A percentile compares a stretch with the other conserved stretches of the same genome.
These are phyloP conservation scores for Otatea glauca DNA, from an alignment of 176 grass and related monocot genomes.

Conservation along the genomic window DNA sequence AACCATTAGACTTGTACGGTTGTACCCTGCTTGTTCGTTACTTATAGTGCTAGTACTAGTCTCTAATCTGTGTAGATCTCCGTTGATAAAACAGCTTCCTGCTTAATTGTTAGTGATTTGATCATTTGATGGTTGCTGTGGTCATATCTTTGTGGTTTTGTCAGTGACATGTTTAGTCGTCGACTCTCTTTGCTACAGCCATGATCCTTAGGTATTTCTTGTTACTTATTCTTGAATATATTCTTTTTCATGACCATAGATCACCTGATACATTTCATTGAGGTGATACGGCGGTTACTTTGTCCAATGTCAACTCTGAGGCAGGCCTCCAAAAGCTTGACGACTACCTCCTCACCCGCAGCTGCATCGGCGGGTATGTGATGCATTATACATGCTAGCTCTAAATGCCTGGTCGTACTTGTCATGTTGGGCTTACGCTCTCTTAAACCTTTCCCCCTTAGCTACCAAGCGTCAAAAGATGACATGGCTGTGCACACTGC, in stretches of 20 bases:
- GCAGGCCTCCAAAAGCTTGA: slow-evolving; percentile 77
- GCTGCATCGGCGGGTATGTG: slow-evolving; percentile 65
- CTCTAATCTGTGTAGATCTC: background rate
- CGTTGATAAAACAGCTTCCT: background rate
- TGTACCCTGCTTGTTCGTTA: background rate
- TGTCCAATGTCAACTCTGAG: slow-evolving; percentile 52
- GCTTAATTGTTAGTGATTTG: background rate
- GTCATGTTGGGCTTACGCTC: background rate
- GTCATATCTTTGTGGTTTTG: background rate
- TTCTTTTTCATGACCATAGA: background rate
- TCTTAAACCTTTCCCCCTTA: background rate
- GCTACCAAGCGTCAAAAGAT: slow-evolving; percentile 85
- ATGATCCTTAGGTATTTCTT: background rate
- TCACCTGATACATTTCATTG: slow-evolving; percentile 17
- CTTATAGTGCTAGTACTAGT: background rate
- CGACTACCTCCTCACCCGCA: slow-evolving; percentile 64
- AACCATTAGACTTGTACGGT: background rate
- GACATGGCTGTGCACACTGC: slow-evolving; percentile 61
- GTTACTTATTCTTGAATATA: background rate
- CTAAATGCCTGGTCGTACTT: background rate
- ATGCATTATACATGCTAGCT: background rate
- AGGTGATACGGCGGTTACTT: slow-evolving; percentile 53
- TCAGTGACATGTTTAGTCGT: background rate
- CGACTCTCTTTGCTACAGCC: background rate
- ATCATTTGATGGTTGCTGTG: background rate